Conservation (phyloP, 352 stramenopile species). For the Peronospora farinosa region DNA sequence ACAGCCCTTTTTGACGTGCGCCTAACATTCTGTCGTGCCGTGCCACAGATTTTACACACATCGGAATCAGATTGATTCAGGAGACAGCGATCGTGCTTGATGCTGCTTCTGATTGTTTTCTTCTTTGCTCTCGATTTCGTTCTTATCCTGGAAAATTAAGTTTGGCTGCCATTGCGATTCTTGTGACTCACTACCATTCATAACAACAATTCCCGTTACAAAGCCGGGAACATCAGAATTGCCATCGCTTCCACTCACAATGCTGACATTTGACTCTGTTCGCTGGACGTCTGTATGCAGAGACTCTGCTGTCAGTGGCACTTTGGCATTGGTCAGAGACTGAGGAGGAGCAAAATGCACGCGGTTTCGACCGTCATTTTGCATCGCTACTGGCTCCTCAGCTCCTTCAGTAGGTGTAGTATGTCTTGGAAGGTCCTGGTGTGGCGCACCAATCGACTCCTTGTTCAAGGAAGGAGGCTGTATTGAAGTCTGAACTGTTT, state of each 20-base stretch:
- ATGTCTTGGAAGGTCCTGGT: conserved; percentile 14
- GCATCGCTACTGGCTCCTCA: conserved; percentile 3
- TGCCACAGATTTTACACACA: conserved; percentile 58
- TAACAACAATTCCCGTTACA: conserved; percentile 9
- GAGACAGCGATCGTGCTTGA: background rate
- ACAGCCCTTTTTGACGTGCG: conserved; percentile 26
- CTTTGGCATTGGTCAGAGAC: conserved; percentile 16
- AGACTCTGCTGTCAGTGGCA: conserved; percentile 16
- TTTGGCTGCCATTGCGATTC: background rate
- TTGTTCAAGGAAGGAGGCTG: conserved; percentile 4
- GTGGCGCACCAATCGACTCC: conserved; percentile 5
- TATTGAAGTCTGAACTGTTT: conserved; percentile 3
- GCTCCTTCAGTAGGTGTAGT: background rate
- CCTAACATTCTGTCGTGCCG: conserved; percentile 37
- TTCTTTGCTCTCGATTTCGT: background rate
- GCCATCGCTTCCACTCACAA: conserved; percentile 18
- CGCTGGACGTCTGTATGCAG: conserved; percentile 8
- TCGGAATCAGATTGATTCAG: conserved; percentile 3
- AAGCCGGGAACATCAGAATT: conserved; percentile 20
- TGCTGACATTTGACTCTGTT: conserved; percentile 20
- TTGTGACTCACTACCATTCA: conserved; percentile 10
- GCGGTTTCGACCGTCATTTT: conserved; percentile 10
- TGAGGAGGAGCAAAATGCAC: conserved; percentile 16
- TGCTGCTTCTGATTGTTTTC: background rate
- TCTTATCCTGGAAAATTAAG: conserved; percentile 1